Conservation (phyloP, 2,329 filamentous ascomycete species). For the Penicillium brasilianum region DNA sequence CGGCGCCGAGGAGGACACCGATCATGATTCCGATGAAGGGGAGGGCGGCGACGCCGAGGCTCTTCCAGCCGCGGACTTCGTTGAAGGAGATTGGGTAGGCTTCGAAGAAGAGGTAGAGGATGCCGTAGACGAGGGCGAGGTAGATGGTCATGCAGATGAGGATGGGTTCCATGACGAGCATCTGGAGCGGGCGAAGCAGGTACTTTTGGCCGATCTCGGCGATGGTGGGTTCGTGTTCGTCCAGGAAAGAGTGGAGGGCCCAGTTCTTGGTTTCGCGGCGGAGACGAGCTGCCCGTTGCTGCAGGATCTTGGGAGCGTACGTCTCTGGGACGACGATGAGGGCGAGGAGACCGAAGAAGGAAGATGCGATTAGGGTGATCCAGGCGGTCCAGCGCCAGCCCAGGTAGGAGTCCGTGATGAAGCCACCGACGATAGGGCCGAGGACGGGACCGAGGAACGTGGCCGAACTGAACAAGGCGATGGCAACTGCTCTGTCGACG, state of each 20-base stretch:
- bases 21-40: conserved; percentile 46
- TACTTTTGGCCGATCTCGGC: conserved; percentile 51
- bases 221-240: conserved; percentile 49
- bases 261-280: conserved; percentile 55
- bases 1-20: conserved; percentile 42
- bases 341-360: conserved; percentile 49
- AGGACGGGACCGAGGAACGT: conserved; percentile 57
- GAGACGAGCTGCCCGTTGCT: conserved; percentile 54
- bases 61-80: conserved; percentile 43
- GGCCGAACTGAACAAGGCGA: conserved; percentile 51
- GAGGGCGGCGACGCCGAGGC: conserved; percentile 43
- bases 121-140: conserved; percentile 47
- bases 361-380: conserved; percentile 58
- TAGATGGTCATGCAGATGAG: conserved; percentile 54
- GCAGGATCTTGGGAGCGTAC: conserved; percentile 55
- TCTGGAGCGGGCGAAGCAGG: conserved; percentile 51
- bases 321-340: conserved; percentile 58
- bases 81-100: conserved; percentile 49
- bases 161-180: conserved; percentile 57
- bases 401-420: conserved; percentile 55
- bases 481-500: conserved; percentile 53
- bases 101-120: conserved; percentile 47
- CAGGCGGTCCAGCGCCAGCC: conserved; percentile 66
- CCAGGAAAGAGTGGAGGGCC: conserved; percentile 52
- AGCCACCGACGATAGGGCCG: conserved; percentile 58